Evolutionary conservation across 371 early-diverging fungal species (phyloP).

Genomic region (Gilbertella persicaria): DNA sequence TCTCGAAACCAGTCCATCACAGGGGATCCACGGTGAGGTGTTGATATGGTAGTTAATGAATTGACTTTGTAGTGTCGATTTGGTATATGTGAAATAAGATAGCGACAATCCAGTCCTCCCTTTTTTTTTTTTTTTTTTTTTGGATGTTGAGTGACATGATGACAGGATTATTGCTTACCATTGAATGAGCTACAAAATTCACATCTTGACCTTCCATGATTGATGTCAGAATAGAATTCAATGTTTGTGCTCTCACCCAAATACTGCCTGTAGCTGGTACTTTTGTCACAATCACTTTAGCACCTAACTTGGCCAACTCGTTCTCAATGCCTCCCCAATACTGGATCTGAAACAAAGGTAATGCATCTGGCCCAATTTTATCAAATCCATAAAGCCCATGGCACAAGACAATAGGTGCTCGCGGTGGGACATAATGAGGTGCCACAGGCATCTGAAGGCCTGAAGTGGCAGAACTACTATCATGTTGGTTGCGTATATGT

Average conservation of each 20-base stretch:
- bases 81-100: slow-evolving; percentile 76
- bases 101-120: slow-evolving; percentile 90
- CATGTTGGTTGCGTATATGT: slow-evolving; percentile 1
- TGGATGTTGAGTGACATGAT: no score
- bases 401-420: slow-evolving; percentile 84
- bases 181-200: slow-evolving; percentile 91
- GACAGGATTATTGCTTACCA: slow-evolving; percentile 52
- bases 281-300: slow-evolving; percentile 79
- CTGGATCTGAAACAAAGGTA: slow-evolving; percentile 81
- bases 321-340: slow-evolving; percentile 91
- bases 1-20: slow-evolving; percentile 93
- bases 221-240: slow-evolving; percentile 65
- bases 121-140: no score
- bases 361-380: slow-evolving; percentile 68
- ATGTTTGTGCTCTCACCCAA: slow-evolving; percentile 73
- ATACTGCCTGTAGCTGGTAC: slow-evolving; percentile 85
- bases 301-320: slow-evolving; percentile 78
- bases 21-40: slow-evolving; percentile 89
- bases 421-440: slow-evolving; percentile 71
- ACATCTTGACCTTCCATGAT: slow-evolving; percentile 60
- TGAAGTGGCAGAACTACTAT: slow-evolving; percentile 8
- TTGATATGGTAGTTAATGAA: slow-evolving; percentile 86
- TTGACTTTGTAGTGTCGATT: slow-evolving; percentile 64
- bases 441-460: slow-evolving; percentile 54
- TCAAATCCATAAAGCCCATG: slow-evolving; percentile 94